A percentile compares a stretch with the other conserved stretches of the same genome.
Conservation (phyloP, 2,329 filamentous ascomycete species). For the Verruconis gallopava region DNA sequence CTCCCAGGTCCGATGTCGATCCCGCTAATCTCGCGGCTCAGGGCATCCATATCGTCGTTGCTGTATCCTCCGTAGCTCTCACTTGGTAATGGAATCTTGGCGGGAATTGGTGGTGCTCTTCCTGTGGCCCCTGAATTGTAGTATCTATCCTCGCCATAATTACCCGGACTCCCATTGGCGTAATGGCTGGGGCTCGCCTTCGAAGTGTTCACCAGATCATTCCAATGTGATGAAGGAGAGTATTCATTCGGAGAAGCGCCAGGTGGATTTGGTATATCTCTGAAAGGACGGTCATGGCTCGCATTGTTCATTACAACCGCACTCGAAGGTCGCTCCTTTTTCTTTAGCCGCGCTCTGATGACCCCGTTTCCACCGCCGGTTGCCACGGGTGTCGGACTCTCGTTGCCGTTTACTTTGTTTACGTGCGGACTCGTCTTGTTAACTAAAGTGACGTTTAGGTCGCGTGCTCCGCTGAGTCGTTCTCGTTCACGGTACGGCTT, state of each 20-base stretch:
- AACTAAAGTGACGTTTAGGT: slow-evolving; percentile 6
- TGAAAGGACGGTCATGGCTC: slow-evolving; percentile 3
- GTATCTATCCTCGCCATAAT: slow-evolving; percentile 12
- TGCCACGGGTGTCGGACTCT: slow-evolving; percentile 3
- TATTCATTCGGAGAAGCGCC: no score
- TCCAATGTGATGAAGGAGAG: no score
- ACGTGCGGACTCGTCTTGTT: not conserved
- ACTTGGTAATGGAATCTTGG: slow-evolving; percentile 51
- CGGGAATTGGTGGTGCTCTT: slow-evolving; percentile 48
- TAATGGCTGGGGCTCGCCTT: slow-evolving; percentile 20
- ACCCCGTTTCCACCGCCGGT: not conserved
- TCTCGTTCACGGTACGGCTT: slow-evolving; percentile 32
- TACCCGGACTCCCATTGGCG: slow-evolving; percentile 16
- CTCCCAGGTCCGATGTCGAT: slow-evolving; percentile 28
- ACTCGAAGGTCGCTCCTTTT: slow-evolving; percentile 2
- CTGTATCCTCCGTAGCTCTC: slow-evolving; percentile 1
- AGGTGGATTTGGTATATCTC: slow-evolving; percentile 8
- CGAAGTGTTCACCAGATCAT: no score
- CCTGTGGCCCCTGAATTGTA: not conserved
- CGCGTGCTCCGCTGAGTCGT: slow-evolving; percentile 38
- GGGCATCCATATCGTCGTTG: slow-evolving; percentile 10
- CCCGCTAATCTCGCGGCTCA: slow-evolving; percentile 14
- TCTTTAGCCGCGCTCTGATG: slow-evolving; percentile 5
- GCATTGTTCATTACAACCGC: not conserved
- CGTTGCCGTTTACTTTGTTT: not conserved